These are phyloP conservation scores for Chamaecrista fasciculata DNA, from an alignment of 306 rosid species.

Conservation along the genomic window DNA sequence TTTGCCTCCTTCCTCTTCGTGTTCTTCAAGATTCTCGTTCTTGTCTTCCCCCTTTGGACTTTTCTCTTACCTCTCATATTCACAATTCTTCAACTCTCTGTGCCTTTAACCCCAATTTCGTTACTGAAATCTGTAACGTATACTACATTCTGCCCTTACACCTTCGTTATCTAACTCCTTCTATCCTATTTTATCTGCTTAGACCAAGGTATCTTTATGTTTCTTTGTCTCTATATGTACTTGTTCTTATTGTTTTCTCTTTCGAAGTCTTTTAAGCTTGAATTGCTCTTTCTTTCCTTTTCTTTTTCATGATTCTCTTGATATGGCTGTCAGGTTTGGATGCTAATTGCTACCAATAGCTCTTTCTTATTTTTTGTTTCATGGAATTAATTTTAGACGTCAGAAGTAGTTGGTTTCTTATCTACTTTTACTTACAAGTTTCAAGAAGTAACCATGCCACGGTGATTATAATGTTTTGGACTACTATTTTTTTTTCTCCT, in stretches of 20 bases:
- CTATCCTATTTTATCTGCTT: constrained; percentile 14
- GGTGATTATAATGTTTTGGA: constrained; percentile 6
- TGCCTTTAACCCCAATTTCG: neutral
- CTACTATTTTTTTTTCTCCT: neutral
- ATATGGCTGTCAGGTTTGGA: neutral
- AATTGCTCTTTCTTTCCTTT: neutral
- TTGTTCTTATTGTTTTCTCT: neutral
- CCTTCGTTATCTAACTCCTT: neutral
- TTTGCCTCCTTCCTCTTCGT: neutral
- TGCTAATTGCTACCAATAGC: neutral
- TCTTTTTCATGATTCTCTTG: neutral
- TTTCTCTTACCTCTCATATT: neutral
- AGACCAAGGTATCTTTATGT: constrained; percentile 39
- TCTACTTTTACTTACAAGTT: constrained; percentile 11
- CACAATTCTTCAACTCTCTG: constrained; percentile 13
- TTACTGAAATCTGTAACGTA: constrained; percentile 18
- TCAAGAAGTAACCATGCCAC: neutral
- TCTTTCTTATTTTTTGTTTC: neutral
- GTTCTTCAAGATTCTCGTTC: constrained; percentile 16
- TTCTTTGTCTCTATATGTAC: neutral
- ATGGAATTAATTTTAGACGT: neutral
- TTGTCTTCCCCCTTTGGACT: neutral
- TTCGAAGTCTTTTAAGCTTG: neutral
- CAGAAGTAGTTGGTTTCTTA: constrained; percentile 9
- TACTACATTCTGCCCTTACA: neutral